Percentiles rank a stretch among this genome's conserved stretches.
These are phyloP conservation scores for Lactarius psammicola DNA, from an alignment of 768 basidiomycete species.

Conservation along the genomic window DNA sequence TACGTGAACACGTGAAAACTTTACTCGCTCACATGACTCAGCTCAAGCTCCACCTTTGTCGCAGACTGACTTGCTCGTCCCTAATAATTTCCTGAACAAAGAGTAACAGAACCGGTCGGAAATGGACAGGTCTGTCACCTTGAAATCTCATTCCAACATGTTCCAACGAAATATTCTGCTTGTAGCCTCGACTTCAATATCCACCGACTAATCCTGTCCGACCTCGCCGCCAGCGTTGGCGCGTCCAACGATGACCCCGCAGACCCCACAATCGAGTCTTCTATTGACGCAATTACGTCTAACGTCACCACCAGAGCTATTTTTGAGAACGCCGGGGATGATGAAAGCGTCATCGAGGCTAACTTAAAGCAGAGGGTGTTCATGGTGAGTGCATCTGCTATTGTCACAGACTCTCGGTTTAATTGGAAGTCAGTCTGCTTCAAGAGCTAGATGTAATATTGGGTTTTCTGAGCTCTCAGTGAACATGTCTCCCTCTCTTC, in stretches of 20 bases:
- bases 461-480: conserved; percentile 78
- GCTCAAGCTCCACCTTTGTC: too few species aligned
- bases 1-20: too few species aligned
- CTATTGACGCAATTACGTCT: conserved; percentile 58
- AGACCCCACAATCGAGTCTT: conserved; percentile 31
- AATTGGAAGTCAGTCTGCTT: conserved; percentile 50
- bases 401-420: background rate
- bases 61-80: background rate
- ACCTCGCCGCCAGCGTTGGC: conserved; percentile 29
- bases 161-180: conserved; percentile 19
- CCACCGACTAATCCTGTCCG: conserved; percentile 29
- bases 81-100: too few species aligned
- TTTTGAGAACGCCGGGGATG: background rate
- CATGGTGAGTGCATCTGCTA: conserved; percentile 50
- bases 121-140: conserved; percentile 19
- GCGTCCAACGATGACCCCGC: conserved; percentile 24
- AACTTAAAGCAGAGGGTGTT: conserved; percentile 43
- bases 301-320: conserved; percentile 50
- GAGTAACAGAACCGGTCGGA: background rate
- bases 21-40: too few species aligned
- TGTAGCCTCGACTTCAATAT: conserved; percentile 29
- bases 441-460: conserved; percentile 74
- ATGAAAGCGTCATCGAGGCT: conserved; percentile 25
- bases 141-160: background rate
- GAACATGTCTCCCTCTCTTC: conserved; percentile 55